phyloP scores from a whole-genome alignment of 208 protist species.

The Crithidia expoeki region DNA sequence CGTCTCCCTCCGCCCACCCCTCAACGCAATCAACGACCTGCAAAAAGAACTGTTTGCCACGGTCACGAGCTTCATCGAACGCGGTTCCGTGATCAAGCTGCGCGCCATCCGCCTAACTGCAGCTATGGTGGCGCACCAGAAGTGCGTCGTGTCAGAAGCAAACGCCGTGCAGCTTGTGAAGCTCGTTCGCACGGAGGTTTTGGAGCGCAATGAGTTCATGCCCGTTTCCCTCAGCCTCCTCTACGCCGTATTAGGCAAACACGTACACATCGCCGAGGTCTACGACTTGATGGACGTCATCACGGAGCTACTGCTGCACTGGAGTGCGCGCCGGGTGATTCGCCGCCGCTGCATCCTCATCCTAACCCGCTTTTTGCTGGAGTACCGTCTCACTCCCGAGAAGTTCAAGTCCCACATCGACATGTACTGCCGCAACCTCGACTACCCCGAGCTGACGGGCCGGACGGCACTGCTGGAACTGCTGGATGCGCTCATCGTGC shows the following conservation, averaged over 20 bases:
- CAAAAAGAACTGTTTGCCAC: constrained; percentile 69
- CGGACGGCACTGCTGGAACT: constrained; percentile 85
- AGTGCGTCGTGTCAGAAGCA: constrained; percentile 64
- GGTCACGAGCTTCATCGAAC: constrained; percentile 79
- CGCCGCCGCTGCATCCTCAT: constrained; percentile 75
- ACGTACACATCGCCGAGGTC: constrained; percentile 84
- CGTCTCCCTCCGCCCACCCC: constrained; percentile 77
- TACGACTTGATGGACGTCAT: constrained; percentile 90
- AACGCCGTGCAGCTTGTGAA: constrained; percentile 68
- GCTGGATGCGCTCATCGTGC: constrained; percentile 66
- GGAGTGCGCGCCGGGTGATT: constrained; percentile 64
- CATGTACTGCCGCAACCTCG: constrained; percentile 82
- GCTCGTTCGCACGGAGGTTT: constrained; percentile 73
- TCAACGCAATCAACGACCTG: constrained; percentile 61
- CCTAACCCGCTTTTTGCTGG: constrained; percentile 88
- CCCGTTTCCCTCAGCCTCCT: constrained; percentile 84
- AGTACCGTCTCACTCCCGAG: constrained; percentile 87
- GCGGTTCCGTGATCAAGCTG: constrained; percentile 88
- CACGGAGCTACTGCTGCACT: constrained; percentile 87
- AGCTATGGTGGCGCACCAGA: constrained; percentile 73
- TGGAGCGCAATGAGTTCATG: constrained; percentile 83
- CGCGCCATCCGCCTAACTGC: constrained; percentile 85
- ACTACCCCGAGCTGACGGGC: constrained; percentile 81
- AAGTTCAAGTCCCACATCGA: constrained; percentile 92
- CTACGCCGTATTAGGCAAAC: constrained; percentile 88